phyloP scores from a whole-genome alignment of 805 yeast species.

The Metschnikowia bowlesiae region DNA sequence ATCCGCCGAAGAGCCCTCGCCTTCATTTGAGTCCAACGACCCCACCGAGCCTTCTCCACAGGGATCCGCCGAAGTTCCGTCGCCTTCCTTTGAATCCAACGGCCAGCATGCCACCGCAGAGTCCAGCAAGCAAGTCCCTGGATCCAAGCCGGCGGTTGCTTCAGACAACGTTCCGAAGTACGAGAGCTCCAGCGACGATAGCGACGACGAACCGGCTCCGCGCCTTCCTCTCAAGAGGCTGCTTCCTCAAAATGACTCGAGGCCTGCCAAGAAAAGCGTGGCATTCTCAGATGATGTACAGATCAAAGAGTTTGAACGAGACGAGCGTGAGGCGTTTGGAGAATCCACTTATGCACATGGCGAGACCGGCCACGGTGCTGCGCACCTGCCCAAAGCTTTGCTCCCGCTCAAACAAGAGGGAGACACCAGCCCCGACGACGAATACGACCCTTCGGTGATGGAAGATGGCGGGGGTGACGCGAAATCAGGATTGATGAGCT shows the following conservation, averaged over 20 bases:
- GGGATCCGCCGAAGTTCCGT: conserved; percentile 4
- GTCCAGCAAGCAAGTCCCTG: neutral
- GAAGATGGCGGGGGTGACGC: conserved; percentile 1
- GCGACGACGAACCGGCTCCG: conserved; percentile 14
- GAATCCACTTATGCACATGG: conserved; percentile 15
- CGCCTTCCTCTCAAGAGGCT: neutral
- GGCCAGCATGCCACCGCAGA: neutral
- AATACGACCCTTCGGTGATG: conserved; percentile 7
- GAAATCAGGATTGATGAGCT: conserved; percentile 13
- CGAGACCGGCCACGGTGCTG: conserved; percentile 12
- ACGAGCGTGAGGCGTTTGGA: conserved; percentile 23
- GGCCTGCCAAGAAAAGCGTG: conserved; percentile 25
- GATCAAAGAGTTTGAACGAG: conserved; percentile 38
- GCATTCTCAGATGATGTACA: conserved; percentile 41
- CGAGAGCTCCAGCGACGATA: conserved; percentile 14
- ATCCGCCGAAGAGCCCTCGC: conserved; percentile 5
- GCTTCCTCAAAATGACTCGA: conserved; percentile 6
- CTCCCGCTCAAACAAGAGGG: conserved; percentile 27
- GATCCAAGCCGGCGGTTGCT: neutral
- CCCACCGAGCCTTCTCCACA: no score
- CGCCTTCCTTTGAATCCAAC: neutral
- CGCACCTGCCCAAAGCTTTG: conserved; percentile 27
- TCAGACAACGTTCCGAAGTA: conserved; percentile 12
- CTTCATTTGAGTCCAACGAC: conserved; percentile 8
- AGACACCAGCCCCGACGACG: conserved; percentile 7